These are phyloP conservation scores for Lyophyllum decastes DNA, from an alignment of 768 basidiomycete species.

Conservation along the genomic window DNA sequence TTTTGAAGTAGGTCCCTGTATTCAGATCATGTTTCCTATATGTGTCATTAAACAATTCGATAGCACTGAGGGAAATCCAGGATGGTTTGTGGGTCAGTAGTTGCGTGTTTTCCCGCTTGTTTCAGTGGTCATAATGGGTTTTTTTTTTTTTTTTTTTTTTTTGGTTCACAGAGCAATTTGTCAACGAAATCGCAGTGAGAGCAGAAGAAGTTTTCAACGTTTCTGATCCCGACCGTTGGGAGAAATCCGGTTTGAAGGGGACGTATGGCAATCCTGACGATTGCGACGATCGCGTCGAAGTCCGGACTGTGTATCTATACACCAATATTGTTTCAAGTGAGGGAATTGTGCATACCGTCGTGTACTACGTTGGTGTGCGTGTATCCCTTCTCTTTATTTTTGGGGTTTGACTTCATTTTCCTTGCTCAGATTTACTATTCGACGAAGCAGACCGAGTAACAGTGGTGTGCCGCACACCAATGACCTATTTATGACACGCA, in stretches of 20 bases:
- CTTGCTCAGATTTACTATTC: no score
- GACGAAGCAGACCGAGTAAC: no score
- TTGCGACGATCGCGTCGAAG: slow-evolving; percentile 1
- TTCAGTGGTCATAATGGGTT: neutral
- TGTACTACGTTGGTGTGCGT: neutral
- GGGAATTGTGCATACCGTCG: neutral
- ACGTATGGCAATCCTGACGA: neutral
- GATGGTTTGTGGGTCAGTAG: neutral
- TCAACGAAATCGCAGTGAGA: neutral
- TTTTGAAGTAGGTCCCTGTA: neutral
- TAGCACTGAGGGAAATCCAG: neutral
- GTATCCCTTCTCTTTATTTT: no score
- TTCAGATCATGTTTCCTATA: neutral
- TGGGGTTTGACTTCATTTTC: no score
- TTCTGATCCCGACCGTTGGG: slow-evolving; percentile 2
- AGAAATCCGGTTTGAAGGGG: neutral
- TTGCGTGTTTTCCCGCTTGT: no score
- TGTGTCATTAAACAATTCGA: no score
- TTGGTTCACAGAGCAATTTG: neutral
- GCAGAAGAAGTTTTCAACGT: slow-evolving; percentile 1
- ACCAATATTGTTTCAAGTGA: neutral
- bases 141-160: neutral
- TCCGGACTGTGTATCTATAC: neutral
- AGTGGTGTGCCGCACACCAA: no score
- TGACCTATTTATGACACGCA: no score